A percentile compares a stretch with the other conserved stretches of the same genome.
Evolutionary conservation across 163 green algal species (phyloP).

Genomic region (Coccomyxa subellipsoidea): DNA sequence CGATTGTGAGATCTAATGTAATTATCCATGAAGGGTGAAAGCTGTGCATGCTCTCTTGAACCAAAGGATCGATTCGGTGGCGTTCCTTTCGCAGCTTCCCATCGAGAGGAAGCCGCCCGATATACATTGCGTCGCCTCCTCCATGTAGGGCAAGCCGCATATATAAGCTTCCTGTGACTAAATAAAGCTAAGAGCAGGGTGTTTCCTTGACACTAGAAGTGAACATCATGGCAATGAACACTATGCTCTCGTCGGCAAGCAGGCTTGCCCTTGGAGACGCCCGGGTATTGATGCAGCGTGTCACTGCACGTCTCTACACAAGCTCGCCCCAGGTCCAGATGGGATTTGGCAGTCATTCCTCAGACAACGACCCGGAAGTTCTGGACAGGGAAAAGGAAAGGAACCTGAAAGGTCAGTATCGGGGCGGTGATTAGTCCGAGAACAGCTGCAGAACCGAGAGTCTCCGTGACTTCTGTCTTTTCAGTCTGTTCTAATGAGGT

Average conservation of each 20-base stretch:
- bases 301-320: not conserved
- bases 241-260: not conserved
- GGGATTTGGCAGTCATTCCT: not conserved
- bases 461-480: too few relatives aligned
- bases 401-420: not conserved
- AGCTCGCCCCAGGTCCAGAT: not conserved
- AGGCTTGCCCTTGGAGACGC: not conserved
- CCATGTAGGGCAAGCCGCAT: too few relatives aligned
- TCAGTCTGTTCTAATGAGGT: too few relatives aligned
- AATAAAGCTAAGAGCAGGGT: too few relatives aligned
- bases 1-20: too few relatives aligned
- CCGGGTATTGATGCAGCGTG: not conserved
- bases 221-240: not conserved
- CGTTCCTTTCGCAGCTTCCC: not conserved
- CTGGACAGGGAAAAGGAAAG: slow-evolving; percentile 7
- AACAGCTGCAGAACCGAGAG: too few relatives aligned
- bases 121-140: not conserved
- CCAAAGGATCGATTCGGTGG: too few relatives aligned
- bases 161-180: too few relatives aligned
- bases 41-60: too few relatives aligned
- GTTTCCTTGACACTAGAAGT: not conserved
- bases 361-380: slow-evolving; percentile 12
- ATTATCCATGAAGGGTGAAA: too few relatives aligned
- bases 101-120: not conserved
- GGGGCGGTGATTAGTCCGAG: not conserved